These are phyloP conservation scores for Puccinia polysora DNA, from an alignment of 1,284 basidiomycete species.

Conservation along the genomic window DNA sequence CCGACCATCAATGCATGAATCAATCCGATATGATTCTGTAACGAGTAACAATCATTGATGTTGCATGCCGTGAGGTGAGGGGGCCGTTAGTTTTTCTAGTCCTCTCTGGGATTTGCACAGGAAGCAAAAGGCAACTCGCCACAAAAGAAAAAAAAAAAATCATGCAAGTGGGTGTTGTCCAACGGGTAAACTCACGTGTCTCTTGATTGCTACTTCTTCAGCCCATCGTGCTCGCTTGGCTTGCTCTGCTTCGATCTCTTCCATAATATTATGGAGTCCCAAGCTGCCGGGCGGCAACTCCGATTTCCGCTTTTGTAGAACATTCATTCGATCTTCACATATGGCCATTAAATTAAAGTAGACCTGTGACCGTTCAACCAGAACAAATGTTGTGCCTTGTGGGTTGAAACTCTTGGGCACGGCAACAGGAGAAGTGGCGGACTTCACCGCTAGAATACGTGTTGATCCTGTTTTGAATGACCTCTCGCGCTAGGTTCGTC, in stretches of 20 bases:
- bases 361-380: conserved; percentile 57
- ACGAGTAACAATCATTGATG: too few relatives aligned
- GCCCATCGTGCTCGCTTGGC: conserved; percentile 73
- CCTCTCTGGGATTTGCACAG: too few relatives aligned
- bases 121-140: too few relatives aligned
- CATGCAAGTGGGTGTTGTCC: neutral
- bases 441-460: conserved; percentile 80
- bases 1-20: conserved; percentile 63
- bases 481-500: conserved; percentile 74
- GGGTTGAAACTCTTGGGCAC: neutral
- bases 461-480: conserved; percentile 74
- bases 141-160: neutral
- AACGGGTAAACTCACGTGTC: conserved; percentile 57
- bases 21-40: conserved; percentile 77
- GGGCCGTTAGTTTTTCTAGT: too few relatives aligned
- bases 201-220: conserved; percentile 22
- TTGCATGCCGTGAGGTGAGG: too few relatives aligned
- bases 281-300: conserved; percentile 58
- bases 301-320: conserved; percentile 51
- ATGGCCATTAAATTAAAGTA: conserved; percentile 86
- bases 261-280: neutral
- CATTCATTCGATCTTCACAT: conserved; percentile 45
- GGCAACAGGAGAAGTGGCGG: conserved; percentile 52
- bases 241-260: conserved; percentile 67
- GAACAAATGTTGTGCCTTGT: conserved; percentile 5